Base-by-base conservation (phyloP, 177 flowering plant genomes). In the Vitis hybrid region DNA sequence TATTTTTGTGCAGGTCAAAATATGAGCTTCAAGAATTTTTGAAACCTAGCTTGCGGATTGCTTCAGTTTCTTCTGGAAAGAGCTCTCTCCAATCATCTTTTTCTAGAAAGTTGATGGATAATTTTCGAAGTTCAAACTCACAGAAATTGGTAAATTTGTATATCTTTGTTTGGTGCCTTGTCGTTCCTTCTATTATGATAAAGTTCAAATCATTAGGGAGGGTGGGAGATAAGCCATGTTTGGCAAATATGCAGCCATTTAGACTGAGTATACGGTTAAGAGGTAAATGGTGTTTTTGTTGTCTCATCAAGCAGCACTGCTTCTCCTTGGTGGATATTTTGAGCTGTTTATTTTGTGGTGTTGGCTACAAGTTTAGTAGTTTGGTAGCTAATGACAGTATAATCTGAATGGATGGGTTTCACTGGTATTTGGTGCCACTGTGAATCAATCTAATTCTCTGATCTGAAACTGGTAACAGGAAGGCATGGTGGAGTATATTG, bases 401-500 rank as follows among this genome's bases (percentile, higher is more conserved):
- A 61, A 41, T 62, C 27, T 11, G 15, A 17, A 15, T 14, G 17
- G 6, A 54, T 15, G n/a, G 30, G 7, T 57, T 76, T 67, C 11
- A 11, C 61, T 32, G 35, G 50, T 65, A 53, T 51, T 30, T 65
- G 53, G 53, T 63, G 0, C 24, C 14, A 1, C 14, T 58, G 32
- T 58, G 15, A 51, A 49, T 20, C 15, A 20, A 15, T 70, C 57
- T 21, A 46, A 11, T 49, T 11, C n/a, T 64, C 66, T 81, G 57
- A 70, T 58, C 9, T 67, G 58, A 68, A 68, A 73, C 32, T 74
- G 27, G 30, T 56, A 15, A 59, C 91, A 93, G 94, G 93, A 83
- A 74, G 97, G 94, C 65, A 90, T 94, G 98, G 92, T 88, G 67
- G 98, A 95, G 68, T 93, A 88, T 78, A 93, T 95, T 73, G 99